Base-by-base conservation (phyloP, 75 land plant genomes). In the Picea sitchensis region DNA sequence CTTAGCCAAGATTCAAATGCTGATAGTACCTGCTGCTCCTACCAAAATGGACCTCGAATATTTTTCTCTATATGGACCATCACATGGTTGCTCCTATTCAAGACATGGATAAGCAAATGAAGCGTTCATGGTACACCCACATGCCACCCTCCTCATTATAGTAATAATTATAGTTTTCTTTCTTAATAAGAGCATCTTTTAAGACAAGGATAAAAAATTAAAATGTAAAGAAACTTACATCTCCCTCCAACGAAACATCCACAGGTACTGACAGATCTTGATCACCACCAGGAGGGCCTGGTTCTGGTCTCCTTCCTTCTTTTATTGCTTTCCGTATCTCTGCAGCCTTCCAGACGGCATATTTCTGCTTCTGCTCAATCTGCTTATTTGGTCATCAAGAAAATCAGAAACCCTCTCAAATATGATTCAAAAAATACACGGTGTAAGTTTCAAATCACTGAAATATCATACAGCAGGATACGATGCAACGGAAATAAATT, bases 301-400 rank as follows among this genome's bases (percentile, higher is more conserved):
- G 96, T 77, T 81, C 86, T 20, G 92, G 96, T 72, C 82, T 92
- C 77, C 94, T 83, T 21, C 93, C 99, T 84, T 96, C 96, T 71
- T 88, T 94, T 47, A 96, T 38, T 79, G 94, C 96, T 84, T 94
- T 96, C 32, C 92, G 85, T 30, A 96, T 92, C 82, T 92, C 93
- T 20, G 87, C 96, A 73, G 94, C 99, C 89, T 96, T 96, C 94
- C 94, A 96, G 11, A 78, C 91, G 32, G 96, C 96, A 84, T 93
- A 96, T 80, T 93, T 96, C 76, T 90, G 90, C 75, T 93, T 96
- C 81, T 93, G 87, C 83, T 92, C 94, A 76, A 96, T 88, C 94
- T 96, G 84, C 59, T 64, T 58, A 72, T 62, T 61, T n/a, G 0
- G 15, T 76, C 38, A 31, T 56, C 77, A 12, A 56, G 36, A 76